Conservation (phyloP, 108 stramenopile genomes). For the Chaetoceros tenuissimus region DNA sequence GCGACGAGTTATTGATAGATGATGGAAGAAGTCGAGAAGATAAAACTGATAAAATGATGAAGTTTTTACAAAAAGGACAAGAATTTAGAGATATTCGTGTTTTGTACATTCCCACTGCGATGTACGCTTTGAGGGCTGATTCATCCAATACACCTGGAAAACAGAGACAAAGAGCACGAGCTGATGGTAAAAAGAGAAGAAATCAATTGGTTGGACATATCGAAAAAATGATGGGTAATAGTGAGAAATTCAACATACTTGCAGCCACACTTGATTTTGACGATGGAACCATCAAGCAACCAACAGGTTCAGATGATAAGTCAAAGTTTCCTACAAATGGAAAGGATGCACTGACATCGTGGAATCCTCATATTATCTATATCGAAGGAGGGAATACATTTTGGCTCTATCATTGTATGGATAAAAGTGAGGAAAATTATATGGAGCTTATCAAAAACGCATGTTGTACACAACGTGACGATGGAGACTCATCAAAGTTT, state of each 20-base stretch:
- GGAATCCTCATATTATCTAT: conserved; percentile 73
- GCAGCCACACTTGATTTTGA: conserved; percentile 62
- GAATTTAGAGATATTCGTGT: conserved; percentile 30
- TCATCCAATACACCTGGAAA: conserved; percentile 70
- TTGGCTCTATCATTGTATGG: conserved; percentile 83
- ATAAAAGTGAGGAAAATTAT: conserved; percentile 39
- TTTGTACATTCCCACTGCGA: conserved; percentile 83
- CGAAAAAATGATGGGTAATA: conserved; percentile 18
- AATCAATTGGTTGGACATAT: conserved; percentile 37
- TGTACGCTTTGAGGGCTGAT: conserved; percentile 67
- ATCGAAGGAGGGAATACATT: conserved; percentile 89
- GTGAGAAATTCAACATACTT: conserved; percentile 4
- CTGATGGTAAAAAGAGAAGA: conserved; percentile 73
- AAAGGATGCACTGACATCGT: conserved; percentile 37
- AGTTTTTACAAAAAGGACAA: conserved; percentile 1
- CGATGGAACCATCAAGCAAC: conserved; percentile 70
- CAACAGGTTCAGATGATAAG: conserved; percentile 29
- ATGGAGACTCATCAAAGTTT: neutral
- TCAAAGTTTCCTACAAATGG: conserved; percentile 29
- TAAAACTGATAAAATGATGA: neutral
- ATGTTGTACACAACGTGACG: conserved; percentile 6
- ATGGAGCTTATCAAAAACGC: conserved; percentile 26
- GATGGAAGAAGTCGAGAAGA: neutral
- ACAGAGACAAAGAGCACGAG: conserved; percentile 76
- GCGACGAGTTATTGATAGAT: conserved; percentile 17